Evolutionary conservation across 2,329 filamentous ascomycete genomes (phyloP).

Genomic region (Cercospora sesami): DNA sequence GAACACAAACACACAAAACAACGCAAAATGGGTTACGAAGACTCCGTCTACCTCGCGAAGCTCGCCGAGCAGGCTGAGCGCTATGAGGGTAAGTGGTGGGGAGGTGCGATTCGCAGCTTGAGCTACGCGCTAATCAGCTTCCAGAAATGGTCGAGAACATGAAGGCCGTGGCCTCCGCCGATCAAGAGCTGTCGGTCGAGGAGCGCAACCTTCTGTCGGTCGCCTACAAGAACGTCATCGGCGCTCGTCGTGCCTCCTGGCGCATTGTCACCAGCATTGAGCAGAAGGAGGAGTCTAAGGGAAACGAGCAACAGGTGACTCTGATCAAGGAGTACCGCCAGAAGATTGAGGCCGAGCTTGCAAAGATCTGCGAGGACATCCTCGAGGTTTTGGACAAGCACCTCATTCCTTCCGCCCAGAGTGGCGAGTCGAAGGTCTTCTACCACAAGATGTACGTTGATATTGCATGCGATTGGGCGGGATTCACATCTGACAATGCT

Average conservation of each 20-base stretch:
- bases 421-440: slow-evolving; percentile 98
- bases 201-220: slow-evolving; percentile 97
- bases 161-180: slow-evolving; percentile 92
- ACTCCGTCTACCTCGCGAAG: slow-evolving; percentile 99
- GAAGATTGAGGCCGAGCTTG: slow-evolving; percentile 96
- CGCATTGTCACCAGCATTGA: slow-evolving; percentile 98
- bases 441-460: slow-evolving; percentile 94
- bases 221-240: slow-evolving; percentile 99
- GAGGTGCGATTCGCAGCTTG: slow-evolving; percentile 7
- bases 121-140: slow-evolving; percentile 42
- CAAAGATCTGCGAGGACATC: slow-evolving; percentile 97
- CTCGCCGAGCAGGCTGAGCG: slow-evolving; percentile 99
- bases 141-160: slow-evolving; percentile 99
- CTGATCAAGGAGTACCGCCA: slow-evolving; percentile 98
- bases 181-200: slow-evolving; percentile 70
- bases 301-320: slow-evolving; percentile 83
- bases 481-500: slow-evolving; percentile 16
- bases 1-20: slow-evolving; percentile 9
- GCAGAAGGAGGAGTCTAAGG: slow-evolving; percentile 99
- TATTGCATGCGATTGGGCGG: background rate
- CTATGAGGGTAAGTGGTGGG: slow-evolving; percentile 76
- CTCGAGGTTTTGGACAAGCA: slow-evolving; percentile 91
- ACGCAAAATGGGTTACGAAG: slow-evolving; percentile 88
- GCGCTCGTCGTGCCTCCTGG: slow-evolving; percentile 94
- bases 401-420: slow-evolving; percentile 90